phyloP scores from a whole-genome alignment of 23 red algal species.

The Gracilariopsis chorda region DNA sequence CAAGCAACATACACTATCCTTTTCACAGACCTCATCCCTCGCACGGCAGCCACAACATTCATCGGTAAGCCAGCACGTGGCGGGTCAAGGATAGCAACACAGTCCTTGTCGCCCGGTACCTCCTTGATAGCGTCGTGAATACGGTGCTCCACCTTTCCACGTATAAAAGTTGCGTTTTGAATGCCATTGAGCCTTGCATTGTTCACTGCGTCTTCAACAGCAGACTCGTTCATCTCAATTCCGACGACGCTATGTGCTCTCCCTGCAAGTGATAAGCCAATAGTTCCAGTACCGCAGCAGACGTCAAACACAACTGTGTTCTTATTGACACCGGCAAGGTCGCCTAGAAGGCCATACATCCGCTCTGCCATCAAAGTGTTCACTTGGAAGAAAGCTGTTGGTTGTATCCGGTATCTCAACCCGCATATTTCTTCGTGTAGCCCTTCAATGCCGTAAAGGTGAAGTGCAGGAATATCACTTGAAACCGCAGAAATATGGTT shows the following conservation, averaged over 20 bases:
- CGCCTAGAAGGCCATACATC: slow-evolving; percentile 59
- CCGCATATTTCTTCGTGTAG: slow-evolving; percentile 67
- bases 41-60: slow-evolving; percentile 70
- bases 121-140: slow-evolving; percentile 46
- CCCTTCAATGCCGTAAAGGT: slow-evolving; percentile 16
- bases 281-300: slow-evolving; percentile 90
- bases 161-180: slow-evolving; percentile 66
- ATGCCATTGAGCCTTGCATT: slow-evolving; percentile 73
- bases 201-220: slow-evolving; percentile 72
- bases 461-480: slow-evolving; percentile 44
- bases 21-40: slow-evolving; percentile 44
- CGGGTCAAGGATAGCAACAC: slow-evolving; percentile 82
- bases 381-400: slow-evolving; percentile 83
- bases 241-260: slow-evolving; percentile 77
- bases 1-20: slow-evolving; percentile 85
- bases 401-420: slow-evolving; percentile 67
- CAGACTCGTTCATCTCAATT: slow-evolving; percentile 73
- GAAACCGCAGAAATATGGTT: slow-evolving; percentile 40
- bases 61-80: slow-evolving; percentile 70
- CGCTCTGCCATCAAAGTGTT: slow-evolving; percentile 81
- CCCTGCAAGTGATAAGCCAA: slow-evolving; percentile 74
- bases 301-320: slow-evolving; percentile 75
- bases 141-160: slow-evolving; percentile 63
- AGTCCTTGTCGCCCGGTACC: not conserved
- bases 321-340: slow-evolving; percentile 41